Evolutionary conservation across 257 asterid genomes (phyloP).

Genomic region (Coffea eugenioides): DNA sequence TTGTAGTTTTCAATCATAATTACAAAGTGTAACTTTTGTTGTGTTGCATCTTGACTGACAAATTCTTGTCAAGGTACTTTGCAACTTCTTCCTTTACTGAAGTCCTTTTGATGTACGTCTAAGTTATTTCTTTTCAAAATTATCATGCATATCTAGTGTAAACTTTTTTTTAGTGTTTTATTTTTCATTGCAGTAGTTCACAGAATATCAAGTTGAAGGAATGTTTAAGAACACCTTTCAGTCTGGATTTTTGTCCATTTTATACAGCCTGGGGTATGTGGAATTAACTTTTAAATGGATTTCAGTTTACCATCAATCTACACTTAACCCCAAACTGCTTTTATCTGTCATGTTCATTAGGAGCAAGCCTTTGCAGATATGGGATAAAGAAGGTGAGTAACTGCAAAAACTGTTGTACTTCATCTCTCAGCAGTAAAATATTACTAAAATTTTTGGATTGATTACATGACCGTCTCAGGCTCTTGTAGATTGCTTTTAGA

Average conservation of each 20-base stretch:
- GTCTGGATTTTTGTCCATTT: slow-evolving; percentile 88
- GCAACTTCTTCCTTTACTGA: not conserved
- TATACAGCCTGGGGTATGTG: slow-evolving; percentile 89
- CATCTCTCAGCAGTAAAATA: not conserved
- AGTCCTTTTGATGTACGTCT: not conserved
- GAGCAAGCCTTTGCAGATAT: slow-evolving; percentile 98
- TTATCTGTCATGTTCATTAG: slow-evolving; percentile 31
- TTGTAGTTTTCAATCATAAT: not conserved
- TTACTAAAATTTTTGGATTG: not conserved
- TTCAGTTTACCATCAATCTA: not conserved
- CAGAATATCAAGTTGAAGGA: slow-evolving; percentile 16
- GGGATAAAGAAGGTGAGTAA: slow-evolving; percentile 87
- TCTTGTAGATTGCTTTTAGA: not conserved
- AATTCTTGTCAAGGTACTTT: not conserved
- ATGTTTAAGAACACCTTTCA: slow-evolving; percentile 98
- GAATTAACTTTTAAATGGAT: not conserved
- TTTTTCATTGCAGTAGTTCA: slow-evolving; percentile 8
- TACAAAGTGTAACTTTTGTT: too few relatives aligned
- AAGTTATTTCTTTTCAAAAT: not conserved
- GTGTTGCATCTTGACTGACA: not conserved
- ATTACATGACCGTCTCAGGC: not conserved
- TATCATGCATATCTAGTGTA: not conserved
- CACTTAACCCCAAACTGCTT: not conserved
- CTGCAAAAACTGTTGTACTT: not conserved
- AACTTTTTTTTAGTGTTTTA: not conserved